Percentiles rank a stretch among this genome's conserved stretches.
Evolutionary conservation across 2,329 filamentous ascomycete species (phyloP).

Genomic region (Aspergillus phoenicis): DNA sequence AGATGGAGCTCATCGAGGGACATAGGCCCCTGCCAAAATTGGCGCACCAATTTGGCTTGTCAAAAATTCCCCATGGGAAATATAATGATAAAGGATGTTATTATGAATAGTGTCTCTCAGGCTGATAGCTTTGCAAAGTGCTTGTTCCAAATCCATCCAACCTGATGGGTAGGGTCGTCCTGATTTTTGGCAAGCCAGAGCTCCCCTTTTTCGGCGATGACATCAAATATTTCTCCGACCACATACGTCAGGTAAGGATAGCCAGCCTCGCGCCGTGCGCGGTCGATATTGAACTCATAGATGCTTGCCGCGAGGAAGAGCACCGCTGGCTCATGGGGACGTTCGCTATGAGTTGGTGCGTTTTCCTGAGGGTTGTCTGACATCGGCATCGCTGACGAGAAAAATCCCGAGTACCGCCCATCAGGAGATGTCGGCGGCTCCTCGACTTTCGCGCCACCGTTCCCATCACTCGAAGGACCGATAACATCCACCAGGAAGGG

Average conservation of each 20-base stretch:
- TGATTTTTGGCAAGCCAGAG: constrained; percentile 97
- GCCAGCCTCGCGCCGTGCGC: constrained; percentile 85
- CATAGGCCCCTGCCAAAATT: neutral
- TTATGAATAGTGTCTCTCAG: constrained; percentile 9
- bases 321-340: constrained; percentile 58
- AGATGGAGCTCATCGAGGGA: neutral
- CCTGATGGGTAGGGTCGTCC: constrained; percentile 74
- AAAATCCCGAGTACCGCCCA: constrained; percentile 72
- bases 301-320: constrained; percentile 90
- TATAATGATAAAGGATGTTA: neutral
- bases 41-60: neutral
- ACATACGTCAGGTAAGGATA: constrained; percentile 97
- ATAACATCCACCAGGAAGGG: constrained; percentile 48
- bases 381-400: constrained; percentile 84
- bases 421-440: constrained; percentile 40
- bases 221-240: constrained; percentile 89
- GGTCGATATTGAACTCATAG: constrained; percentile 96
- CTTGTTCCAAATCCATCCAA: constrained; percentile 99
- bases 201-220: constrained; percentile 95
- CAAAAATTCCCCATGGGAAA: no score
- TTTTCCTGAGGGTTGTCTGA: constrained; percentile 60
- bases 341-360: constrained; percentile 45
- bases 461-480: constrained; percentile 31
- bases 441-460: constrained; percentile 24
- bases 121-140: constrained; percentile 71